A percentile compares a stretch with the other conserved stretches of the same genome.
Evolutionary conservation across 257 asterid species (phyloP).

Genomic region (Jasminum sambac): DNA sequence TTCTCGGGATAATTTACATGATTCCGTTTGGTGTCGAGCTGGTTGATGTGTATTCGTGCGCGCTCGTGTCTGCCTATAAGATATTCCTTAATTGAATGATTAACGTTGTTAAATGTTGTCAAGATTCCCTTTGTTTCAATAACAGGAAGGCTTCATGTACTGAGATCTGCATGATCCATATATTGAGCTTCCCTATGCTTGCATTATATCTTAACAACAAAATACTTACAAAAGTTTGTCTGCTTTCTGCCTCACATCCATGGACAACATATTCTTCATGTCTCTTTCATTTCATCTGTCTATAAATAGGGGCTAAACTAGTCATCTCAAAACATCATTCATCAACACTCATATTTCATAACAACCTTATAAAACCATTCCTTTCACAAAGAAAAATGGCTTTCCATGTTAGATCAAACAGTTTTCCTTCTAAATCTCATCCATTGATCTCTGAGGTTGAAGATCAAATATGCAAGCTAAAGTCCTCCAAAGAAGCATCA

Average conservation of each 20-base stretch:
- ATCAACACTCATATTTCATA: background rate
- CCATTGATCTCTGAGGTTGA: slow-evolving; percentile 15
- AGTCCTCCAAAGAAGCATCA: slow-evolving; percentile 9
- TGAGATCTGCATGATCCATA: too few species aligned
- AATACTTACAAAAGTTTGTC: too few species aligned
- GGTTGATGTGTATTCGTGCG: background rate
- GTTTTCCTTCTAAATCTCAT: slow-evolving; percentile 34
- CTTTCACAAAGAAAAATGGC: background rate
- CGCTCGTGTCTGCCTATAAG: background rate
- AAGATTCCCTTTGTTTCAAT: too few species aligned
- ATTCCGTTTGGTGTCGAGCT: too few species aligned
- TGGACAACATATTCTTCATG: background rate
- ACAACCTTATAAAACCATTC: background rate
- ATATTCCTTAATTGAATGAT: too few species aligned
- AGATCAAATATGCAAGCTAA: slow-evolving; percentile 28
- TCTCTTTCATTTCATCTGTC: background rate
- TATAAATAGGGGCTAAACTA: background rate
- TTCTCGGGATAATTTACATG: too few species aligned
- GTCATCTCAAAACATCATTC: background rate
- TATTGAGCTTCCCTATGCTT: too few species aligned
- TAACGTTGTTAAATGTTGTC: too few species aligned
- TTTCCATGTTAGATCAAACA: slow-evolving; percentile 30
- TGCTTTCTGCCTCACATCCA: too few species aligned
- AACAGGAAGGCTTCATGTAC: too few species aligned
- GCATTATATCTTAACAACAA: too few species aligned